phyloP scores from a whole-genome alignment of 176 grass and related monocot genomes.

The Triticum monococcum region DNA sequence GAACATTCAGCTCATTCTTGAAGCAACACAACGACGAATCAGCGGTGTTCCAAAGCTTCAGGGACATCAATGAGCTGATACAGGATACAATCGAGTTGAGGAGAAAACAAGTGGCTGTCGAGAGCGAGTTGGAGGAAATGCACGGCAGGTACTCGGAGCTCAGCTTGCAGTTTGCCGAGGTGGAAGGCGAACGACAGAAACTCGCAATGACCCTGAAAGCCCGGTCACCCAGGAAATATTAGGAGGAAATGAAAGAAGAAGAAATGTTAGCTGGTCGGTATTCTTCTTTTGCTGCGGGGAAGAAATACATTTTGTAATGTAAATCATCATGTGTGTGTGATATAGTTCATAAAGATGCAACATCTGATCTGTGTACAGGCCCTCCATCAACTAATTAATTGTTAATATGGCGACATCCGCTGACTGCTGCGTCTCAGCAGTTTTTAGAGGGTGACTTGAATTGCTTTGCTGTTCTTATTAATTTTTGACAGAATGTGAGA shows the following conservation, averaged over 20 bases:
- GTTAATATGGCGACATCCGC: neutral
- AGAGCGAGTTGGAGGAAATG: slow-evolving; percentile 83
- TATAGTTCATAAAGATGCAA: neutral
- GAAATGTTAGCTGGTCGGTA: neutral
- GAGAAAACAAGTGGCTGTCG: slow-evolving; percentile 60
- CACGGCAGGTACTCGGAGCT: slow-evolving; percentile 89
- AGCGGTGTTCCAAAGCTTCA: slow-evolving; percentile 85
- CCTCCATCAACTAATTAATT: neutral
- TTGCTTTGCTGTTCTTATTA: neutral
- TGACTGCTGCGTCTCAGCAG: neutral
- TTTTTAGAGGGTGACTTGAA: neutral
- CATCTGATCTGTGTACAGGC: neutral
- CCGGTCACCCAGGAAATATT: slow-evolving; percentile 45
- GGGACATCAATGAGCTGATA: slow-evolving; percentile 98
- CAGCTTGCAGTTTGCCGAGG: slow-evolving; percentile 87
- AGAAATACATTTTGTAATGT: slow-evolving; percentile 39
- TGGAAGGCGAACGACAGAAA: slow-evolving; percentile 88
- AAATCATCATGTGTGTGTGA: slow-evolving; percentile 10
- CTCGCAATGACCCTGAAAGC: slow-evolving; percentile 77
- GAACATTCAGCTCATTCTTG: slow-evolving; percentile 73
- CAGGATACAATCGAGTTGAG: slow-evolving; percentile 84
- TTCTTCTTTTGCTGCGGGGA: neutral
- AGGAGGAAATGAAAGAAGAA: slow-evolving; percentile 9
- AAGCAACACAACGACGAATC: slow-evolving; percentile 88
- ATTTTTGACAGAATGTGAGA: neutral